Evolutionary conservation across 257 asterid species (phyloP), one percentile per base, ranked within the genome.

Genomic region (Schizonepeta tenuifolia): DNA sequence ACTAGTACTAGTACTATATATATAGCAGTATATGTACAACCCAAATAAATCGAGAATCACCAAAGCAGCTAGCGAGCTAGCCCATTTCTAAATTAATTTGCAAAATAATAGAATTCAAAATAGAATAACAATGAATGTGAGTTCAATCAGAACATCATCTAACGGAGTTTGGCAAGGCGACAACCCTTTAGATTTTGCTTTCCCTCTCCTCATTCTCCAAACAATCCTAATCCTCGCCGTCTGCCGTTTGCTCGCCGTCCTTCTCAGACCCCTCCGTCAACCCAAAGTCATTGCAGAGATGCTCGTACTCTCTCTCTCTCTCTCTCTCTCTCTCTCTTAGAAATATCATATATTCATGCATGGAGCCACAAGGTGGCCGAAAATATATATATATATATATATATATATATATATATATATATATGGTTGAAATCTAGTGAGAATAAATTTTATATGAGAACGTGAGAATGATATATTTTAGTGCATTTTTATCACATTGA

Each of bases 271-370:
- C 64, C 78, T 88, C 76, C 91, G 81, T 3, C 95, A 88, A 70
- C 91, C 94, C 57, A 81, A 74, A 73, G 89, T 86, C 78, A 63
- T 86, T 22, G 91, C 91, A 0, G 89, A 88, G 72, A 86, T 86
- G 9, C 76, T 88, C 0, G 94, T 88, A 82, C 33, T 22, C 17
- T 22, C 62, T 56, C 38, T 56, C 62, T 56, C 62, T 56, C 58
- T 50, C 55, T 49, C 55, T 46, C 20, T 7, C 9, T 49, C 55
- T n/a, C 20, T 51, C 40, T 36, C 40, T 36, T n/a, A n/a, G n/a
- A n/a, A n/a, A n/a, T n/a, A n/a, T n/a, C n/a, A n/a, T n/a, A n/a
- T 9, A 8, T 9, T 9, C 43, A 38, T 38, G 43, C 43, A 38
- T 38, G 43, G 12, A 38, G 10, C 7, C 7, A 31, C 6, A 31